phyloP scores from a whole-genome alignment of 805 yeast genomes.

The Cyberlindnera mississippiensis region DNA sequence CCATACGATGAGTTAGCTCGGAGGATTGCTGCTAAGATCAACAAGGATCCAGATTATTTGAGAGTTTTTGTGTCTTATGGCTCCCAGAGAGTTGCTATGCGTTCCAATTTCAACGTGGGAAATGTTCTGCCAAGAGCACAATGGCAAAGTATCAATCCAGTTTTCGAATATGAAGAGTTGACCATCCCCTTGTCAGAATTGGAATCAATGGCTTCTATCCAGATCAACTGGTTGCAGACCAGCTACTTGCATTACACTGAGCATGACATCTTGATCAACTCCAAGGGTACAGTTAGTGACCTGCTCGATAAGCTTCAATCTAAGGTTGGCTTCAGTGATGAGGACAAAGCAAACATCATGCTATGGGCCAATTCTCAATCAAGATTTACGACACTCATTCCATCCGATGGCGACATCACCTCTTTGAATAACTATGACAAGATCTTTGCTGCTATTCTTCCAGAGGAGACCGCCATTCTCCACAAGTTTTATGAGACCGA shows the following conservation, averaged over 20 bases:
- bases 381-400: conserved; percentile 34
- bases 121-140: conserved; percentile 33
- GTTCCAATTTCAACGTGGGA: conserved; percentile 30
- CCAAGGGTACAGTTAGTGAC: conserved; percentile 49
- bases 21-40: conserved; percentile 52
- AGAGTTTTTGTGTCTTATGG: conserved; percentile 62
- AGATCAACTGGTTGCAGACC: conserved; percentile 67
- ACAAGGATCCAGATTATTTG: conserved; percentile 55
- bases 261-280: conserved; percentile 67
- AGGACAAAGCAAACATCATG: conserved; percentile 43
- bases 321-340: conserved; percentile 48
- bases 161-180: conserved; percentile 72
- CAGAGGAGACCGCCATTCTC: conserved; percentile 29
- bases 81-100: conserved; percentile 51
- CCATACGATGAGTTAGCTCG: conserved; percentile 55
- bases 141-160: conserved; percentile 33
- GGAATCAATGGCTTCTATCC: conserved; percentile 68
- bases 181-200: conserved; percentile 70
- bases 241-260: conserved; percentile 68
- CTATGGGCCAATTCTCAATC: conserved; percentile 50
- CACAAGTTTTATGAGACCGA: conserved; percentile 22
- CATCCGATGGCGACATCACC: conserved; percentile 35
- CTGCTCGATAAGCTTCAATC: conserved; percentile 53
- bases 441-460: conserved; percentile 45
- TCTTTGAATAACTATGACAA: conserved; percentile 34